Evolutionary conservation across 1,139 yeast genomes (phyloP), one percentile per base, ranked within the genome.

Genomic region (Wickerhamomyces sp.): DNA sequence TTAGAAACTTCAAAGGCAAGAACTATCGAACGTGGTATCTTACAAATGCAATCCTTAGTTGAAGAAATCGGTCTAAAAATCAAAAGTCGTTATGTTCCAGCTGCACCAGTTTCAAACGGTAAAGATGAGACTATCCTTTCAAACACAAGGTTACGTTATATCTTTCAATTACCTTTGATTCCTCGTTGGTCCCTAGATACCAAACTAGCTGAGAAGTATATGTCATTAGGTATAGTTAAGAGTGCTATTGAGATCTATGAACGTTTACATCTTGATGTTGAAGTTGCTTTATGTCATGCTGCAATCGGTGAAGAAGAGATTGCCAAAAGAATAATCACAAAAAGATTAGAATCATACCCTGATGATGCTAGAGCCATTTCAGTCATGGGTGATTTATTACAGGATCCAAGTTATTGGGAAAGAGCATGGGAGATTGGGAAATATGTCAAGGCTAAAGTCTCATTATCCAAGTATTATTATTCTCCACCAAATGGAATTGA

Each of bases 231-330:
- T 40, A 81, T 88, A 15, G 68, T 90, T 43, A 82, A 82, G 53
- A 86, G 96, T 10, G 99, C 99, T 0, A 74, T 91, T 43, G 96
- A 88, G 48, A 88, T 93, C 29, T 94, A 90, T 62, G 90, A 86
- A 60, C 72, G 97, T 51, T 70, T 94, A 45, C 78, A 81, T 41
- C 69, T 89, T 73, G 75, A 80, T 59, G 80, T 86, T 44, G 98
- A 93, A 57, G 87, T 88, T 26, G 98, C 98, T 0, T 69, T 93
- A 49, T 93, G 99, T 68, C 81, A 86, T 58, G 95, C 96, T 2
- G 86, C 95, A 1, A 82, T 82, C 26, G 96, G 90, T 29, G 82
- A 86, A 50, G 90, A 80, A 55, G 67, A 65, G 6, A 76, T 78
- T 49, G 98, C 96, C 0, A 77, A 78, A 47, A 67, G 69, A 35